Base-by-base conservation (phyloP, 768 basidiomycete species). In the Boletus insuetus region DNA sequence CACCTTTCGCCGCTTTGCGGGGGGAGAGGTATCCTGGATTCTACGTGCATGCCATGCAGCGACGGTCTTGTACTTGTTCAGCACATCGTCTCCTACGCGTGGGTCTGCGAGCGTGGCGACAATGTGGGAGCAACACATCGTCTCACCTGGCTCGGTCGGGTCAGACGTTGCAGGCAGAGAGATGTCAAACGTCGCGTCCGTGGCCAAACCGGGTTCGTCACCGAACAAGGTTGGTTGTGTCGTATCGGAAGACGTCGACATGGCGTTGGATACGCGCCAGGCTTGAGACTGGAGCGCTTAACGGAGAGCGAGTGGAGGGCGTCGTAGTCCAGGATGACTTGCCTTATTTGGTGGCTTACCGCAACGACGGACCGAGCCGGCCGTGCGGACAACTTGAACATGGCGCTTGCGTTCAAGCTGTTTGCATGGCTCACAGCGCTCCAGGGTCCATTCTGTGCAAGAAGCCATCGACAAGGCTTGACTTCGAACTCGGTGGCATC, bases 1-100 rank as follows among this genome's bases (percentile, higher is more conserved):
- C 40, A 87, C 89, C 79, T 85, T 88, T 60, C 86, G 74, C 40
- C 86, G 79, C 65, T 90, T 90, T 12, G 76, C 69, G 9, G 82
- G 73, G 29, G 80, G 75, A 41, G 72, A 72, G 0, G 76, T 72
- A n/a, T 75, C 74, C 46, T 84, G 78, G 0, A 72, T 65, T 10
- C 79, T 74, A 34, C 72, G 71, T 3, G 79, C 74, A 50, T 78
- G 75, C 87, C 87, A 89, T 1, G 74, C 70, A 17, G 84, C 72
- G 11, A 82, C 79, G 2, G 74, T 73, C 58, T 75, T 79, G 66
- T 81, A 88, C 64, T 79, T 84, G 54, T 72, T 68, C 40, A 82
- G 53, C n/a, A 80, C 51, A 2, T 59, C 58, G 8, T 62, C 56
- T 14, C 60, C 56, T 24, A 64, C 57, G 6, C 60, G 51, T 17